Evolutionary conservation across 202 grass and related monocot genomes (phyloP), one percentile per base, ranked within the genome.

Genomic region (Bolboschoenoplectus hybrid): DNA sequence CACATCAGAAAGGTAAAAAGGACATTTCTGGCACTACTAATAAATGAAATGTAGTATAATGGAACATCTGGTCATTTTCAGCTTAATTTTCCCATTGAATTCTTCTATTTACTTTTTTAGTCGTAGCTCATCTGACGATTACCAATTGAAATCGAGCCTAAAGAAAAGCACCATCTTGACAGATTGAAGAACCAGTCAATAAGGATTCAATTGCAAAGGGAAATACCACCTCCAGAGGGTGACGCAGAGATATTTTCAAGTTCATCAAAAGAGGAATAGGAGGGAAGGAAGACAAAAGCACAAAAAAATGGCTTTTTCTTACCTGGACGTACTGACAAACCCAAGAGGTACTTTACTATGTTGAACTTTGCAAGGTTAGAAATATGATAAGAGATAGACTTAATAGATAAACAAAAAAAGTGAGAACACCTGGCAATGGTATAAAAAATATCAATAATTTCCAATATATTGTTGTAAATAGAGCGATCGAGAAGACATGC

Each of bases 161-260:
- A 74, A 4, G 17, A 32, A 47, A 74, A 50, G 44, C 2, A 49
- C 17, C 17, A 47, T 74, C 44, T 50, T 74, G 45, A 50, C 44
- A 74, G 9, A 26, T 26, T 26, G 26, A 26, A 12, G 45, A 50
- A 43, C 44, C 14, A 12, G 70, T 50, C 70, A 50, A 47, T 20
- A 72, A 50, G 44, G 70, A 74, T n/a, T 74, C 70, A 74, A 74
- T 26, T 50, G 70, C 9, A 74, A 49, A 47, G 13, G 39, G n/a
- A 49, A 73, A 20, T 46, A 43, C 70, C 8, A 13, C n/a, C 19
- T 44, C 39, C 17, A 74, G 11, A 20, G 44, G 9, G n/a, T 20
- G 39, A 6, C 11, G 8, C 40, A 44, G 9, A 45, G 67, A 40
- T 1, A 3, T 63, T 63, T 63, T 63, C 9, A 60, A 12, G 9